These are phyloP conservation scores for Penicillium flavigenum DNA, from an alignment of 495 filamentous ascomycete genomes.

Conservation along the genomic window DNA sequence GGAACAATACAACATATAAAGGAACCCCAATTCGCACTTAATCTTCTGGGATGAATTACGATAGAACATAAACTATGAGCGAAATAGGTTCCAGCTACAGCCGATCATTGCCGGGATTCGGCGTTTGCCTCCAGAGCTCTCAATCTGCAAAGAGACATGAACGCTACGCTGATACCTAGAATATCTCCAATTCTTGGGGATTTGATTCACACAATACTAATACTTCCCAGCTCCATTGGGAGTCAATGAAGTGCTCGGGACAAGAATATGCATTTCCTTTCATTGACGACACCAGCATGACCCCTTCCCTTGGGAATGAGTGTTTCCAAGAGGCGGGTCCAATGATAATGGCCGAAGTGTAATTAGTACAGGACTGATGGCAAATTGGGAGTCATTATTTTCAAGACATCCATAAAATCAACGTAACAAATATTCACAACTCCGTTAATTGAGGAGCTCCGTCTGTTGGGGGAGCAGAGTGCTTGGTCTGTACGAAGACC, in stretches of 20 bases:
- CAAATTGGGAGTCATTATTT: background rate
- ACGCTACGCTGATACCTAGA: background rate
- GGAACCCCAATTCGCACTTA: too few species aligned
- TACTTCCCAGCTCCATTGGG: background rate
- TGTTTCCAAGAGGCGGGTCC: background rate
- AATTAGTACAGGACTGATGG: background rate
- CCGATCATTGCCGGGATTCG: background rate
- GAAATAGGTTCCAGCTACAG: background rate
- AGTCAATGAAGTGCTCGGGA: background rate
- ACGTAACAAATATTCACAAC: constrained; percentile 8
- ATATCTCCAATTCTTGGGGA: background rate
- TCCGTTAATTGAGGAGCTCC: constrained; percentile 52
- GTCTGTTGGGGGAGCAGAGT: constrained; percentile 51
- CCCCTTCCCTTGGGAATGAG: background rate
- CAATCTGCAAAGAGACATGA: background rate
- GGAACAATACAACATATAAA: too few species aligned
- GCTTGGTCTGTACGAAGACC: constrained; percentile 63
- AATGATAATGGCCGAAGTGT: too few species aligned
- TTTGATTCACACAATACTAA: background rate
- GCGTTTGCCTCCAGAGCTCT: background rate
- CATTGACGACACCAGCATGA: background rate
- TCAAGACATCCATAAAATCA: too few species aligned
- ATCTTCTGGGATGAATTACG: background rate
- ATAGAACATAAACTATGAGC: background rate
- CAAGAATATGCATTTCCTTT: background rate